Evolutionary conservation across 1,139 yeast species (phyloP).

Genomic region (Yamadazyma epiphylla): DNA sequence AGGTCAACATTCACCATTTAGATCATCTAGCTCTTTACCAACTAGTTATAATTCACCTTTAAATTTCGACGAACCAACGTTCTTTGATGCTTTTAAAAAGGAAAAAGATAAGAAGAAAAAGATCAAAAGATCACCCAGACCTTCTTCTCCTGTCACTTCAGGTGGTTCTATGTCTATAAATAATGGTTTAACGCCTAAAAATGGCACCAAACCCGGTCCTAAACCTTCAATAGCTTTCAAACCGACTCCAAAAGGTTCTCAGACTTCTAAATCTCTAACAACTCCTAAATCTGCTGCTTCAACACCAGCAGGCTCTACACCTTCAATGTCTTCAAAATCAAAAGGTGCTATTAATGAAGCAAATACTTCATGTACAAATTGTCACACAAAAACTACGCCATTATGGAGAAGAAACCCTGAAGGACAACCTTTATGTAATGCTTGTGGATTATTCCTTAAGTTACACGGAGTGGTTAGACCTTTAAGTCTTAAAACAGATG

Average conservation of each 20-base stretch:
- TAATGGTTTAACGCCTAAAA: neutral
- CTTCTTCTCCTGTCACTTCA: too few relatives aligned
- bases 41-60: constrained; percentile 11
- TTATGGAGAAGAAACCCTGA: constrained; percentile 56
- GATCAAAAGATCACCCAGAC: neutral
- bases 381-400: constrained; percentile 55
- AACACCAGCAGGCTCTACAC: neutral
- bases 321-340: neutral
- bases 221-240: neutral
- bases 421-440: constrained; percentile 58
- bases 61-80: constrained; percentile 9
- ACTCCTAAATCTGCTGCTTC: constrained; percentile 6
- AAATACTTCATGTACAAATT: constrained; percentile 37
- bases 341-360: neutral
- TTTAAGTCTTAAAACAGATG: constrained; percentile 52
- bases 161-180: neutral
- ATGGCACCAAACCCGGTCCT: neutral
- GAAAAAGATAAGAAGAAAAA: neutral
- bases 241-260: neutral
- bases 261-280: constrained; percentile 4
- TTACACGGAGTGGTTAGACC: constrained; percentile 60
- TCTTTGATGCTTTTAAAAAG: constrained; percentile 9
- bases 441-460: constrained; percentile 56
- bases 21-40: constrained; percentile 10
- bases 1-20: constrained; percentile 5